Conservation (phyloP, 148 eudicot genomes). For the Rheum nobile region DNA sequence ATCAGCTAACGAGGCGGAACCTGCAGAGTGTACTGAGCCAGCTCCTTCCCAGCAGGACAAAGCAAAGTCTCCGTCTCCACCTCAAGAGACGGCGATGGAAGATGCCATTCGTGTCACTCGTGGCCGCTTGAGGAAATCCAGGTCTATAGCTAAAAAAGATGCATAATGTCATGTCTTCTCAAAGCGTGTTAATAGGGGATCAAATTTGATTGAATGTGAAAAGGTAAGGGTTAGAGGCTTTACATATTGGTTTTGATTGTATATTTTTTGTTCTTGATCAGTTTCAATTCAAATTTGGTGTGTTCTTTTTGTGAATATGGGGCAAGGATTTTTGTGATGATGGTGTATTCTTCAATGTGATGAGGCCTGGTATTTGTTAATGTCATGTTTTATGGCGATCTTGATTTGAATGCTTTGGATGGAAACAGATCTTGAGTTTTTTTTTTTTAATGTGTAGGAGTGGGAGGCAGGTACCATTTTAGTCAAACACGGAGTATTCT, state of each 20-base stretch:
- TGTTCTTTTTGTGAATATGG: constrained; percentile 4
- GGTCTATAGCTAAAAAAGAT: constrained; percentile 15
- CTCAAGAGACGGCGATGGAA: constrained; percentile 40
- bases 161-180: neutral
- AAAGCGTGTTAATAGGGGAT: too few species aligned
- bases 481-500: neutral
- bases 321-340: neutral
- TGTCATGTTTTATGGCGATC: too few species aligned
- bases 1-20: constrained; percentile 24
- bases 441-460: neutral
- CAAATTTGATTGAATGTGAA: neutral
- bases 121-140: constrained; percentile 59
- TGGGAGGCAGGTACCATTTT: neutral
- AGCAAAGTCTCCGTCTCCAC: constrained; percentile 13
- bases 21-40: constrained; percentile 25
- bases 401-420: neutral
- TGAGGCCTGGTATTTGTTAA: neutral
- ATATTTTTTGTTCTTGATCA: neutral
- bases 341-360: neutral
- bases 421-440: neutral
- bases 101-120: constrained; percentile 54
- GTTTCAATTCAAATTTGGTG: neutral
- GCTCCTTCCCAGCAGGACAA: constrained; percentile 14
- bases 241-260: constrained; percentile 1
- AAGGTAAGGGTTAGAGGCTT: neutral